phyloP scores from a whole-genome alignment of 805 yeast genomes.

The Pachysolen tannophilus region DNA sequence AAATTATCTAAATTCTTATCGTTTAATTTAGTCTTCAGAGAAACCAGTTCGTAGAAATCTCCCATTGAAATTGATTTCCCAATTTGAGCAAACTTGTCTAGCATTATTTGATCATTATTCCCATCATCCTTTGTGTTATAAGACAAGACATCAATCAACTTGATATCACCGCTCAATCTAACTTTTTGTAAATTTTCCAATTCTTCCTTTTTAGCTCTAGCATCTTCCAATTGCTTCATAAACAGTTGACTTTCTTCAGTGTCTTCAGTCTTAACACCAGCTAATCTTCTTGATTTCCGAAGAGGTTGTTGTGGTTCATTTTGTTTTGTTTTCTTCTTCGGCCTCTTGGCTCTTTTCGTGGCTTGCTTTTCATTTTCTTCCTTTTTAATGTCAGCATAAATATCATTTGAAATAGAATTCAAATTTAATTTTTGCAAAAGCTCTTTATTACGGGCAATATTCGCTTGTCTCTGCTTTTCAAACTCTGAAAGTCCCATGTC shows the following conservation, averaged over 20 bases:
- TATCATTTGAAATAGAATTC: conserved; percentile 45
- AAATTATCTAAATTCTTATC: conserved; percentile 35
- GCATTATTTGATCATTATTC: conserved; percentile 18
- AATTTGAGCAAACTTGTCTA: conserved; percentile 27
- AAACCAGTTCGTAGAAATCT: conserved; percentile 55
- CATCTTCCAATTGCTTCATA: conserved; percentile 29
- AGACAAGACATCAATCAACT: conserved; percentile 49
- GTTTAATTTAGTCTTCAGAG: conserved; percentile 22
- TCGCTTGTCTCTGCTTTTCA: conserved; percentile 64
- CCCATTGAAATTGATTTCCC: conserved; percentile 56
- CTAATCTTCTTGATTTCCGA: conserved; percentile 71
- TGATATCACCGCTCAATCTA: conserved; percentile 59
- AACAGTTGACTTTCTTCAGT: conserved; percentile 29
- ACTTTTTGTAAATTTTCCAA: conserved; percentile 44
- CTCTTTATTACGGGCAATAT: conserved; percentile 77
- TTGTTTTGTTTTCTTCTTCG: conserved; percentile 14
- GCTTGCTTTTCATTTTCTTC: conserved; percentile 19
- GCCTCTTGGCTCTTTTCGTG: conserved; percentile 2
- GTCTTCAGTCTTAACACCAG: conserved; percentile 59
- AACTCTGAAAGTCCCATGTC: conserved; percentile 45
- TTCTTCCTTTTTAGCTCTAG: conserved; percentile 24
- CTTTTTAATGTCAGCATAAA: conserved; percentile 36
- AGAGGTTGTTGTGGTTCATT: conserved; percentile 37
- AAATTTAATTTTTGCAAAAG: conserved; percentile 66
- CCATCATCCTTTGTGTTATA: conserved; percentile 27